Evolutionary conservation across 2,329 filamentous ascomycete species (phyloP).

Genomic region (Fusarium subglutinans): DNA sequence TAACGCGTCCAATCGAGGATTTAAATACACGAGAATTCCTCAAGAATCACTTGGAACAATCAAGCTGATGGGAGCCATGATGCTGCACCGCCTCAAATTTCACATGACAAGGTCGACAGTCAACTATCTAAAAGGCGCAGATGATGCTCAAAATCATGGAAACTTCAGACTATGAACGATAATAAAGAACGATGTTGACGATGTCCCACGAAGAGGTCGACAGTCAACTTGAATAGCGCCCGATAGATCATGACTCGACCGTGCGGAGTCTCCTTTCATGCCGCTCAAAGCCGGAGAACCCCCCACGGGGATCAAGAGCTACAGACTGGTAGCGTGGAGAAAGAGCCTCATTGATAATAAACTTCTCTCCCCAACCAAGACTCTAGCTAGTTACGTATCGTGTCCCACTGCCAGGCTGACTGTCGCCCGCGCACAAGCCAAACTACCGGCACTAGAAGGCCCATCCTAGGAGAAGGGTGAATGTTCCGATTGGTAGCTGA

Average conservation of each 20-base stretch:
- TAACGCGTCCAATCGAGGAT: neutral
- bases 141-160: neutral
- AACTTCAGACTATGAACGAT: neutral
- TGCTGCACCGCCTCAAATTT: neutral
- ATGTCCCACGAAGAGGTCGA: neutral
- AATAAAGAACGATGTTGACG: neutral
- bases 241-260: neutral
- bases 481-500: constrained; percentile 2
- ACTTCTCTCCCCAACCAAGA: neutral
- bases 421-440: constrained; percentile 4
- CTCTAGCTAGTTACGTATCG: neutral
- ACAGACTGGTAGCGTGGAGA: neutral
- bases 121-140: neutral
- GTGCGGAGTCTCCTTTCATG: neutral
- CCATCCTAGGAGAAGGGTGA: neutral
- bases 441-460: neutral
- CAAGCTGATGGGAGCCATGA: neutral
- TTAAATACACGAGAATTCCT: neutral
- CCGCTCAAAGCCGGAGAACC: neutral
- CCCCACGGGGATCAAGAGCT: neutral
- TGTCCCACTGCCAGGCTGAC: constrained; percentile 6
- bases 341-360: neutral
- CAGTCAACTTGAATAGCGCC: constrained; percentile 4
- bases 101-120: constrained; percentile 14
- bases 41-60: neutral